Conservation (phyloP, 73 alveolate species). For the Loxodes magnus region DNA sequence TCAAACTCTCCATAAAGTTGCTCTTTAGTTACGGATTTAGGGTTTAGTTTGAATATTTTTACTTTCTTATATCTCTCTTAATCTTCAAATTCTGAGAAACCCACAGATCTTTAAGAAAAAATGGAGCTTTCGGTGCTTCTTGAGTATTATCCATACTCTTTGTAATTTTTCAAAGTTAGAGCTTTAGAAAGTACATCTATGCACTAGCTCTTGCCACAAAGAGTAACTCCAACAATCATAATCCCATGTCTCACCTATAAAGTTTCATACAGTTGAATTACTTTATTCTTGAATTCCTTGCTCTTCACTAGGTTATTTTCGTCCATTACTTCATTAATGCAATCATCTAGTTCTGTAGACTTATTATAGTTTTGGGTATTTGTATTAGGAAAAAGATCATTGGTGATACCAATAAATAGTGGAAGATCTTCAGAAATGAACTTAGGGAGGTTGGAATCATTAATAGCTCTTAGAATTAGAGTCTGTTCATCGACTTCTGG, state of each 20-base stretch:
- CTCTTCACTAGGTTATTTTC: constrained; percentile 43
- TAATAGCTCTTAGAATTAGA: constrained; percentile 83
- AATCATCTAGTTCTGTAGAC: constrained; percentile 53
- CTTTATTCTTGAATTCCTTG: constrained; percentile 67
- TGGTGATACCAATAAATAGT: constrained; percentile 81
- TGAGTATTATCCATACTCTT: constrained; percentile 38
- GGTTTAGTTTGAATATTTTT: constrained; percentile 47
- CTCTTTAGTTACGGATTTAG: constrained; percentile 86
- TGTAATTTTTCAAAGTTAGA: constrained; percentile 21
- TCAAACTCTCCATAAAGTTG: constrained; percentile 91
- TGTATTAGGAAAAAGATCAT: constrained; percentile 91
- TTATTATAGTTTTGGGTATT: constrained; percentile 61
- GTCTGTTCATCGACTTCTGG: constrained; percentile 74
- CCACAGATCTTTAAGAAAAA: constrained; percentile 6
- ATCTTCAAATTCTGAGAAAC: background rate
- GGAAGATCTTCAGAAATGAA: constrained; percentile 90
- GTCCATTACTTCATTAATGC: constrained; percentile 39
- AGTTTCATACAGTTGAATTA: constrained; percentile 86
- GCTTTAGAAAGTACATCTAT: constrained; percentile 49
- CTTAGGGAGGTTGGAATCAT: constrained; percentile 93
- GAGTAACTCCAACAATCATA: constrained; percentile 94
- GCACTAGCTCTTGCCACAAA: constrained; percentile 86
- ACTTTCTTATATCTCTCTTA: background rate
- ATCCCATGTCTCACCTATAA: constrained; percentile 94
- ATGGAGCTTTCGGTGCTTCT: constrained; percentile 50